These are phyloP conservation scores for Excoecaria cochinchinensis DNA, from an alignment of 345 rosid species.

Conservation along the genomic window DNA sequence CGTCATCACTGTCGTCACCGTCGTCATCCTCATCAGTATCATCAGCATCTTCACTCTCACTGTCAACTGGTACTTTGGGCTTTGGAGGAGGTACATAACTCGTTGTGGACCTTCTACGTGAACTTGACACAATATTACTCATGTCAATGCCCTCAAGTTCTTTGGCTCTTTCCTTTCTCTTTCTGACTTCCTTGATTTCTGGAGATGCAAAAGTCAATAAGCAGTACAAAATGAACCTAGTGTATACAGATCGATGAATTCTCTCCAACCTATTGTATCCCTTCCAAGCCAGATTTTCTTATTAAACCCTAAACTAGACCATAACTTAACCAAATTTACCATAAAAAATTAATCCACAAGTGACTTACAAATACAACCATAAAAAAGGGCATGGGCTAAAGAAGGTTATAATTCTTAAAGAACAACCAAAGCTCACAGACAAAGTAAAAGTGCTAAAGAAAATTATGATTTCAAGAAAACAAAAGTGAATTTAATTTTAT, in stretches of 20 bases:
- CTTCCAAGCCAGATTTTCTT: background rate
- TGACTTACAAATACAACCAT: background rate
- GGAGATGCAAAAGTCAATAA: slow-evolving; percentile 18
- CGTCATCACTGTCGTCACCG: slow-evolving; percentile 27
- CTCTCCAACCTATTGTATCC: background rate
- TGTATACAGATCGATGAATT: background rate
- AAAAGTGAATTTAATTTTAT: background rate
- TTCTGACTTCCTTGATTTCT: slow-evolving; percentile 89
- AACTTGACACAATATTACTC: slow-evolving; percentile 73
- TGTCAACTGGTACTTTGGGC: slow-evolving; percentile 59
- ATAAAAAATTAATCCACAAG: background rate
- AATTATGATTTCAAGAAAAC: background rate
- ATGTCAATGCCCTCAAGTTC: slow-evolving; percentile 92
- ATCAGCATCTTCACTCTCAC: slow-evolving; percentile 47
- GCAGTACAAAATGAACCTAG: background rate
- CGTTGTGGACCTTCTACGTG: slow-evolving; percentile 71
- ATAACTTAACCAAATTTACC: background rate
- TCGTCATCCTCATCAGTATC: slow-evolving; percentile 42
- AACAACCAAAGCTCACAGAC: background rate
- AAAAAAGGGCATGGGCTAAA: too few relatives aligned
- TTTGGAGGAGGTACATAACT: slow-evolving; percentile 70
- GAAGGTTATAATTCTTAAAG: background rate
- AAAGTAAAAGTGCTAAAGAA: background rate
- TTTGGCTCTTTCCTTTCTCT: slow-evolving; percentile 60
- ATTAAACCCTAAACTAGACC: background rate